Percentiles rank a stretch among this genome's conserved stretches.
Conservation (phyloP, 116 monocot species). For the Trichopus zeylanicus region DNA sequence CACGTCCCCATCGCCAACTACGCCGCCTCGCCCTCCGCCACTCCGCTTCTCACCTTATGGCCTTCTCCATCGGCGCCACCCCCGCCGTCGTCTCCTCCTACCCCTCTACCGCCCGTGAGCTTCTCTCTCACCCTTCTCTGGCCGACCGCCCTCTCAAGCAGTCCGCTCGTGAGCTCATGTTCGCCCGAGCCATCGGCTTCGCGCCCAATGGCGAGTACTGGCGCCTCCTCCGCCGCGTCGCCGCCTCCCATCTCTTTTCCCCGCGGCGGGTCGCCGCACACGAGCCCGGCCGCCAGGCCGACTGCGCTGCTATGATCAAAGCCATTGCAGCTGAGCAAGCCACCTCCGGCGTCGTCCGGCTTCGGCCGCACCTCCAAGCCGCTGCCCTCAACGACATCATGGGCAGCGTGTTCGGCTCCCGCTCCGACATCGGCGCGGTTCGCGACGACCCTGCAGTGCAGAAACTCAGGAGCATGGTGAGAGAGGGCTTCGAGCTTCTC, state of each 20-base stretch:
- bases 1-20: slow-evolving; percentile 49
- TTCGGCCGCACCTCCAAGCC: slow-evolving; percentile 55
- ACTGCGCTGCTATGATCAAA: slow-evolving; percentile 30
- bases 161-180: slow-evolving; percentile 55
- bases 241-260: slow-evolving; percentile 60
- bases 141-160: slow-evolving; percentile 41
- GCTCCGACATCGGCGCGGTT: slow-evolving; percentile 24
- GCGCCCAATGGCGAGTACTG: slow-evolving; percentile 46
- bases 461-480: slow-evolving; percentile 38
- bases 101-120: slow-evolving; percentile 24
- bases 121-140: slow-evolving; percentile 37
- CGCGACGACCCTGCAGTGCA: slow-evolving; percentile 4
- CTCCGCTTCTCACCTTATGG: slow-evolving; percentile 32
- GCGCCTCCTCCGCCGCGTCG: slow-evolving; percentile 49
- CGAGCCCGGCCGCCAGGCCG: slow-evolving; percentile 33
- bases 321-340: slow-evolving; percentile 19
- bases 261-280: slow-evolving; percentile 69
- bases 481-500: slow-evolving; percentile 75
- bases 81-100: slow-evolving; percentile 44
- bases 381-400: slow-evolving; percentile 80
- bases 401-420: slow-evolving; percentile 63
- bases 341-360: slow-evolving; percentile 15
- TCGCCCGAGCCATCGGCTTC: slow-evolving; percentile 51
- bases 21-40: slow-evolving; percentile 16
- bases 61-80: slow-evolving; percentile 55